Base-by-base conservation (phyloP, 176 grass and related monocot species). In the Aegilops tauschii region DNA sequence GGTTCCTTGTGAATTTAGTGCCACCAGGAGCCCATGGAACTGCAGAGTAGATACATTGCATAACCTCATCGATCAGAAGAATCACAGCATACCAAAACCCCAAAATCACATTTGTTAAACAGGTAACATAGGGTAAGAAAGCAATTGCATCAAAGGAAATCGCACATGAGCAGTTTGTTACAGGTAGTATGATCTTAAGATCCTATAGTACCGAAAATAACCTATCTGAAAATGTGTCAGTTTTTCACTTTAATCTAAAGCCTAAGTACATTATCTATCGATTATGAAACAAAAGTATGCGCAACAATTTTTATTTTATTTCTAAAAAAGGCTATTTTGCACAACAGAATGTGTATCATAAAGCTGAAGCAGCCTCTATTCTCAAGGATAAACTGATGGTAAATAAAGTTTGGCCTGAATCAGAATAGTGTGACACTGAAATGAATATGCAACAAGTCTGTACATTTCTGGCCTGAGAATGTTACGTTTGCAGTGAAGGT, bases 11-110 rank as follows among this genome's bases (percentile, higher is more conserved):
- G 87, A 99, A 99, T 88, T 96, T 96, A 73, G 30, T 62, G 61
- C 97, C 97, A 28, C 97, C 94, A 61, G 94, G 97, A 85, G 97
- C 97, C 97, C 94, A 99, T 44, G 94, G 97, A 65, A 96, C 94
- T 99, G 90, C 73, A 88, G 65, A 88, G 5, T 30, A 76, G 32
- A 70, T 83, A 69, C 59, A 39, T 66, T 85, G 27, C 18, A 17
- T 82, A 59, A 50, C 2, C 13, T 44, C 31, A 75, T 68, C n/a
- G 18, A 47, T 69, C 44, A 40, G 0, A 18, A 32, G 61, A 54
- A 77, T 59, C 25, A 72, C 52, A 79, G 9, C 20, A 80, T 79
- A 5, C 10, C 39, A 39, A 59, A 70, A 79, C 61, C 36, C 62
- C 3, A 75, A 65, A 65, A 75, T 52, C 6, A 29, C 14, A 32